Conservation (phyloP, 2,329 filamentous ascomycete genomes). For the Pseudogymnoascus sp. region DNA sequence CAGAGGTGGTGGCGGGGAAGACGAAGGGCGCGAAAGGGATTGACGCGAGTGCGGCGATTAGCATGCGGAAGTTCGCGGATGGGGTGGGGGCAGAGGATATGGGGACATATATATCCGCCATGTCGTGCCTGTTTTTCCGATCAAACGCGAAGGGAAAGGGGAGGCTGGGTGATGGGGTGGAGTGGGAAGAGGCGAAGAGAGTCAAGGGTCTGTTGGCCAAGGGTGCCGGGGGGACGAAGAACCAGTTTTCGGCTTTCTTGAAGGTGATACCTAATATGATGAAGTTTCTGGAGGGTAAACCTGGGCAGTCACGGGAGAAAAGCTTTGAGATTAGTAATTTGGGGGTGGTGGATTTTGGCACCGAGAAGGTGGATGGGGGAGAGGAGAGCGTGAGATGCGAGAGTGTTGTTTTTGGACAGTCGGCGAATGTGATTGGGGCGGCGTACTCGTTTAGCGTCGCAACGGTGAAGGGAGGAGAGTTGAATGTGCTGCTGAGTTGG, state of each 20-base stretch:
- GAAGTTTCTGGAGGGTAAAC: conserved; percentile 35
- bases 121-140: conserved; percentile 1
- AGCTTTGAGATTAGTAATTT: conserved; percentile 51
- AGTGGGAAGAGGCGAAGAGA: neutral
- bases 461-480: conserved; percentile 37
- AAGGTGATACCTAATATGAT: conserved; percentile 38
- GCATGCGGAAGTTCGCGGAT: neutral
- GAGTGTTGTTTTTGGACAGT: conserved; percentile 46
- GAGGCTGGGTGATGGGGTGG: neutral
- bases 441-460: conserved; percentile 42
- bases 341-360: conserved; percentile 38
- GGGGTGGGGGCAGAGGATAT: neutral
- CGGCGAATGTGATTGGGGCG: conserved; percentile 38
- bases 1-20: neutral
- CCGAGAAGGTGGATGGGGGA: conserved; percentile 13
- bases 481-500: conserved; percentile 44
- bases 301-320: conserved; percentile 37
- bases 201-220: neutral
- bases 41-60: neutral
- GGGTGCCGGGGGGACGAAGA: neutral
- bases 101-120: neutral
- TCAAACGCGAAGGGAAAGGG: neutral
- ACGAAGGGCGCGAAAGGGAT: neutral
- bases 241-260: neutral
- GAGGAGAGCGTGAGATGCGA: conserved; percentile 33